Percentiles rank a stretch among this genome's conserved stretches.
Evolutionary conservation across 768 basidiomycete genomes (phyloP).

Genomic region (Sporobolomyces pararoseus): DNA sequence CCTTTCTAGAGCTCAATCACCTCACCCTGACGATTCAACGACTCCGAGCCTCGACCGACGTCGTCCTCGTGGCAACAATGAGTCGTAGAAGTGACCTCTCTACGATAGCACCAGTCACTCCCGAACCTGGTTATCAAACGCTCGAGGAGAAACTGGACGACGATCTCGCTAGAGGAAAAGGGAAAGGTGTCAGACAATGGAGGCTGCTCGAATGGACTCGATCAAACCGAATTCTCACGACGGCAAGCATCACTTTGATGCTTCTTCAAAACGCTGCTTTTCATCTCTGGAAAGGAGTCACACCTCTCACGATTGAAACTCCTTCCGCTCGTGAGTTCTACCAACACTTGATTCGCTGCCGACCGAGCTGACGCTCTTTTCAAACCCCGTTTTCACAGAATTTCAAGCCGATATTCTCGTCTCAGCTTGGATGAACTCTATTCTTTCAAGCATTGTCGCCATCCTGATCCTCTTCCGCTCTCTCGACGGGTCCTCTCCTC

Average conservation of each 20-base stretch:
- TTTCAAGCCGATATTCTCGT: slow-evolving; percentile 24
- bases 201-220: slow-evolving; percentile 19
- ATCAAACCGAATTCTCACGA: slow-evolving; percentile 17
- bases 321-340: background rate
- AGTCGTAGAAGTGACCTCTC: background rate
- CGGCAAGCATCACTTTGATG: slow-evolving; percentile 13
- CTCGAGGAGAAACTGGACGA: slow-evolving; percentile 11
- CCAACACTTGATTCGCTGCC: background rate
- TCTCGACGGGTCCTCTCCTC: slow-evolving; percentile 13
- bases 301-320: background rate
- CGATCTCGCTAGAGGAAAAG: background rate
- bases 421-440: slow-evolving; percentile 18
- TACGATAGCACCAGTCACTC: background rate
- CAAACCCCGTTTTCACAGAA: background rate
- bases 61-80: background rate
- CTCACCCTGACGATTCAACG: background rate
- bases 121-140: background rate
- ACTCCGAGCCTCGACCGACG: background rate
- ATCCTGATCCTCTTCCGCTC: slow-evolving; percentile 38
- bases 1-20: slow-evolving; percentile 16
- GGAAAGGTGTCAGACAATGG: background rate
- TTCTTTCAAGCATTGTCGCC: slow-evolving; percentile 19
- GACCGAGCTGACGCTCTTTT: background rate
- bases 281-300: slow-evolving; percentile 5
- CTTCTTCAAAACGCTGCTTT: slow-evolving; percentile 10